Evolutionary conservation across 768 basidiomycete species (phyloP), one percentile per base, ranked within the genome.

Genomic region (Tylopilus cervinicoccineus): DNA sequence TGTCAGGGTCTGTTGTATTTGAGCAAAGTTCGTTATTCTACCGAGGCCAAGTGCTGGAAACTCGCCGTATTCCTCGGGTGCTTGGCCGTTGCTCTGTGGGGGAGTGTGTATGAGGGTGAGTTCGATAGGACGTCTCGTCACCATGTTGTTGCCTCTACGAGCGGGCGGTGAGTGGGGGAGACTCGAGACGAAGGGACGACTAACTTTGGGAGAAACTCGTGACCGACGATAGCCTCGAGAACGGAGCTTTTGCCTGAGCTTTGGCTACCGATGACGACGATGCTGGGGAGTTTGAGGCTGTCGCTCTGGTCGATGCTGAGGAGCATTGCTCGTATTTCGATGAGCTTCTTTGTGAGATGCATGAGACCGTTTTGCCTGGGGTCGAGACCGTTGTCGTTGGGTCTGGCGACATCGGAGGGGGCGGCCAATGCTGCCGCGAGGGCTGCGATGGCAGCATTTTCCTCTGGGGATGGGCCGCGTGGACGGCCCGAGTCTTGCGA

Each of bases 241-340:
- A 99, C 96, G 23, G 92, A 94, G 59, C 93, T 97, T 75, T 99
- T 99, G 11, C 96, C 96, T 2, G 92, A 94, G 67, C 93, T 96
- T 72, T 99, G 96, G 66, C 92, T 95, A 11, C 96, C 96, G 53
- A 99, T 89, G 39, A 98, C 96, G 36, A 98, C 96, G 52, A 99
- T 98, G 59, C 93, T 95, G 2, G 96, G 96, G 17, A 99, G 73
- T 60, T 93, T 97, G 57, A 99, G 77, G 7, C 86, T 81, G 55
- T 97, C 95, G 54, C 86, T 93, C 68, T 98, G 93, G 69, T 97
- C 96, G 46, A 98, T 94, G 60, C 89, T 87, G 20, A 98, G 74
- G n/a, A 99, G 74, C 78, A 98, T 94, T 52, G 77, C 86, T 48
- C 96, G 75, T 60, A 99, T 96, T 69, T 94, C 94, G 62, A 99